phyloP scores from a whole-genome alignment of 2,329 filamentous ascomycete genomes.

The Botryotinia narcissicola region DNA sequence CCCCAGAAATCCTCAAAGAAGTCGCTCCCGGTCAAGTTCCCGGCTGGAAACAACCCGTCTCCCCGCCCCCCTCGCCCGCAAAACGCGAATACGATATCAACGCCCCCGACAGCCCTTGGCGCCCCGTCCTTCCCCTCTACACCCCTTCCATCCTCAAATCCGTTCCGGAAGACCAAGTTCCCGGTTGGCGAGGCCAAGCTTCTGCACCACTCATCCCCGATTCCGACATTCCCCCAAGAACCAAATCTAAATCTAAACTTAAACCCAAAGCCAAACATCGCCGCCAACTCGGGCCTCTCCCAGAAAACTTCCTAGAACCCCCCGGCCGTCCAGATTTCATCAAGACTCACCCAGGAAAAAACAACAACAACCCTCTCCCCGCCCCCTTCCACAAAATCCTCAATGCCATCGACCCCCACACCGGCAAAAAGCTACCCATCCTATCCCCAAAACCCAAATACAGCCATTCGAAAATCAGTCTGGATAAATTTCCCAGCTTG shows the following conservation, averaged over 20 bases:
- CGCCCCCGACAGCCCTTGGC: neutral
- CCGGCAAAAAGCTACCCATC: neutral
- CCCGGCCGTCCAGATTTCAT: conserved; percentile 9
- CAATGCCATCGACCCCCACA: neutral
- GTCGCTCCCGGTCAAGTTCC: neutral
- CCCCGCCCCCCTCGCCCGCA: neutral
- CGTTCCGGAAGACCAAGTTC: neutral
- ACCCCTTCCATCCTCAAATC: neutral
- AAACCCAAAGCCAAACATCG: neutral
- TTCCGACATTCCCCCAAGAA: neutral
- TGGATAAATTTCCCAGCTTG: neutral
- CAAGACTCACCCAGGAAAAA: neutral
- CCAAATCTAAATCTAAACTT: neutral
- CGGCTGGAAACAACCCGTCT: neutral
- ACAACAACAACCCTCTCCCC: neutral
- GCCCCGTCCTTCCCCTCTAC: neutral
- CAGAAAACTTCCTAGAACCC: conserved; percentile 6
- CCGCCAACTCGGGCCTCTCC: neutral
- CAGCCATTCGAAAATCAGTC: conserved; percentile 4
- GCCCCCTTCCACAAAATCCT: neutral
- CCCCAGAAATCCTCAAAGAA: conserved; percentile 4
- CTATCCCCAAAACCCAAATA: neutral
- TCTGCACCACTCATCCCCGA: neutral
- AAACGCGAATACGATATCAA: conserved; percentile 4
- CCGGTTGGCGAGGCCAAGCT: neutral